Evolutionary conservation across 345 rosid genomes (phyloP).

Genomic region (Citrus glauca): DNA sequence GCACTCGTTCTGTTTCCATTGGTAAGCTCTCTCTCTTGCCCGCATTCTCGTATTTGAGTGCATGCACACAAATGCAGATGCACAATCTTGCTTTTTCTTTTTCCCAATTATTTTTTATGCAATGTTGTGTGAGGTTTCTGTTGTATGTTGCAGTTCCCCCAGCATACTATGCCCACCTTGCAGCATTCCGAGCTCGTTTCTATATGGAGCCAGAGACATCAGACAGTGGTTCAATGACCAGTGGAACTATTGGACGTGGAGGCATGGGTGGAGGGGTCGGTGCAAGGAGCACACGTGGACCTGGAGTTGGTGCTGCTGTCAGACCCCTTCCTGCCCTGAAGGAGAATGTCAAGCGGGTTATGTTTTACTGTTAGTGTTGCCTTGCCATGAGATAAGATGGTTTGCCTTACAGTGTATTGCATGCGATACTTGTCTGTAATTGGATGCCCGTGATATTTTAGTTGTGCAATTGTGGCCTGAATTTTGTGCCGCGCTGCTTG

Average conservation of each 20-base stretch:
- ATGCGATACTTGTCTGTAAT: not conserved
- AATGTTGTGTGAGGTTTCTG: not conserved
- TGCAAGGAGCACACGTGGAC: slow-evolving; percentile 50
- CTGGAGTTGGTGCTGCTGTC: slow-evolving; percentile 64
- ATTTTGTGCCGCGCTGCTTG: no score
- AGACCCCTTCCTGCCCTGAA: slow-evolving; percentile 87
- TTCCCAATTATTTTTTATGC: no score
- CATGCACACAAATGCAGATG: not conserved
- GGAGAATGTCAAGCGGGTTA: slow-evolving; percentile 91
- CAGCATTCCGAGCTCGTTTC: slow-evolving; percentile 96
- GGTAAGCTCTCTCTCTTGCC: slow-evolving; percentile 43
- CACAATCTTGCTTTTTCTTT: not conserved
- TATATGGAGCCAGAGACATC: slow-evolving; percentile 99
- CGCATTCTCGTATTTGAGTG: not conserved
- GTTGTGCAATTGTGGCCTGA: no score
- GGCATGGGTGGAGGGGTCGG: slow-evolving; percentile 50
- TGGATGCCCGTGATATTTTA: no score
- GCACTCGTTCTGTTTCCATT: slow-evolving; percentile 93
- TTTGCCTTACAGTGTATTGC: not conserved
- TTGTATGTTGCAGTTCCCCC: slow-evolving; percentile 68
- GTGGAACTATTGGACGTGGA: slow-evolving; percentile 65
- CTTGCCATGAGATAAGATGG: no score
- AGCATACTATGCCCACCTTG: slow-evolving; percentile 96
- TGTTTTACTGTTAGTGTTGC: slow-evolving; percentile 70
- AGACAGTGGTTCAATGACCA: slow-evolving; percentile 90